phyloP scores from a whole-genome alignment of 139 green algal species.

The Nannochloris sp. region DNA sequence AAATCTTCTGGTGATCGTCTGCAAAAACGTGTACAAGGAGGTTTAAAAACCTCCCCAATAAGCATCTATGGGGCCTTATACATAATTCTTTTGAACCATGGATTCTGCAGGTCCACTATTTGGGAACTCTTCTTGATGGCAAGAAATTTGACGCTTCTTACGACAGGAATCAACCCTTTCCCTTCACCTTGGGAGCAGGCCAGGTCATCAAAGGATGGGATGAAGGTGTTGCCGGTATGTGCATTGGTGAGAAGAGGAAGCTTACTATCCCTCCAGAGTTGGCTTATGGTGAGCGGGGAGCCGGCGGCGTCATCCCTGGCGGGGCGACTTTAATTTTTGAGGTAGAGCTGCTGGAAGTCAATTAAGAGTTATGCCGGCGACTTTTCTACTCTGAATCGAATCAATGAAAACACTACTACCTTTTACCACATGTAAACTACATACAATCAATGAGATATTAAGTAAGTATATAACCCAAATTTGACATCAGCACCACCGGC shows the following conservation, averaged over 20 bases:
- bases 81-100: background rate
- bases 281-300: conserved; percentile 38
- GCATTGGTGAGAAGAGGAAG: conserved; percentile 49
- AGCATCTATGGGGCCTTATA: no score
- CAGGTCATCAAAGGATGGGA: conserved; percentile 41
- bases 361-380: no score
- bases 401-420: no score
- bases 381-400: no score
- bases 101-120: conserved; percentile 6
- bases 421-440: no score
- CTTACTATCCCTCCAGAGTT: conserved; percentile 26
- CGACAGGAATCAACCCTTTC: conserved; percentile 26
- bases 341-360: conserved; percentile 21
- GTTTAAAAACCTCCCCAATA: no score
- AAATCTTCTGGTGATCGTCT: no score
- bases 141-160: conserved; percentile 27
- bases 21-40: no score
- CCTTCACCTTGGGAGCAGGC: conserved; percentile 19
- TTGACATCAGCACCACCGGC: no score
- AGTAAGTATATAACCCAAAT: no score
- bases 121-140: conserved; percentile 22
- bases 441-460: no score
- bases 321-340: conserved; percentile 22
- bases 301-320: conserved; percentile 18
- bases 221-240: conserved; percentile 38